Conservation (phyloP, 2,329 filamentous ascomycete species). For the Pseudogymnoascus sp. region DNA sequence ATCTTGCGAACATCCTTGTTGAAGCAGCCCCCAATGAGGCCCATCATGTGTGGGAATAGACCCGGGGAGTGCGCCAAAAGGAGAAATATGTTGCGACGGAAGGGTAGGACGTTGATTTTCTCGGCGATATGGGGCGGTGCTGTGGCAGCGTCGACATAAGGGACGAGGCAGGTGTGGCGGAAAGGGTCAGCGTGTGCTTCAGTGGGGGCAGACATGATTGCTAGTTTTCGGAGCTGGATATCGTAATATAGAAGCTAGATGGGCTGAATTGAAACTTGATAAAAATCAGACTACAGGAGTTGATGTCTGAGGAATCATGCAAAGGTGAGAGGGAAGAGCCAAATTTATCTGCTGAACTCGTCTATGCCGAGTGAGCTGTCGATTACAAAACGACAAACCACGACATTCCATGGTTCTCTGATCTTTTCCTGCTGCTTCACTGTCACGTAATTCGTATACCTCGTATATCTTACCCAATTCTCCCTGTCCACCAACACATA, state of each 20-base stretch:
- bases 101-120: background rate
- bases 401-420: background rate
- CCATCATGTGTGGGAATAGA: background rate
- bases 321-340: background rate
- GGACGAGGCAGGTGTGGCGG: background rate
- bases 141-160: background rate
- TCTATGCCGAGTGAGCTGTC: background rate
- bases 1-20: background rate
- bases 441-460: conserved; percentile 1
- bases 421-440: background rate
- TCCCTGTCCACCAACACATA: background rate
- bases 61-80: background rate
- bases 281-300: background rate
- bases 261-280: background rate
- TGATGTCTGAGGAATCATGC: background rate
- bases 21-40: background rate
- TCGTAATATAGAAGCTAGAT: background rate
- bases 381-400: background rate
- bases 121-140: background rate
- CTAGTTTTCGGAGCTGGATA: background rate
- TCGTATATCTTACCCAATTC: background rate
- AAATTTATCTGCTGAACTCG: conserved; percentile 7
- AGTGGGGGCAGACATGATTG: background rate
- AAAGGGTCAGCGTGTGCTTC: background rate
- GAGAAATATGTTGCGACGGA: background rate